Base-by-base conservation (phyloP, 2,329 filamentous ascomycete species). In the Colletotrichum musicola region DNA sequence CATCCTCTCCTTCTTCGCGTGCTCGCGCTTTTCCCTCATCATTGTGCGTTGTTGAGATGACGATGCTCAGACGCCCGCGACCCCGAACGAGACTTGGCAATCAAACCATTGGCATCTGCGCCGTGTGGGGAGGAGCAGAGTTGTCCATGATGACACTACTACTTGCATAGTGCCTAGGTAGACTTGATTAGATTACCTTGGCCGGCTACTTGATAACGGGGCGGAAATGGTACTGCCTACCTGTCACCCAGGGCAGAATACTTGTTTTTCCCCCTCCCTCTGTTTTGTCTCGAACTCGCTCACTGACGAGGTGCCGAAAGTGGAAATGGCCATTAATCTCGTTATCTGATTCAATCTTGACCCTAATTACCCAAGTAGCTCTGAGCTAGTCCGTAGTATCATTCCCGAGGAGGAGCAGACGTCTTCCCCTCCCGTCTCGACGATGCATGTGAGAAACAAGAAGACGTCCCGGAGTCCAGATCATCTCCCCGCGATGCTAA, bases 71-170 rank as follows among this genome's bases (percentile, higher is more conserved):
- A 22, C 30, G 30, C 30, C 30, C 30, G 30, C 30, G 14, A 38
- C 51, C 14, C 30, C 56, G 20, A 40, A 30, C 4, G 10, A 10
- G 13, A 20, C 64, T 59, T 64, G 61, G 61, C 61, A 59, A 30
- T 49, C 54, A 47, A 64, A 64, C 60, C 60, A 57, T 58, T 54
- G 64, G 61, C 61, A 25, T 58, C 54, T 58, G 53, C 64, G 61
- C 62, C 13, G 40, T 30, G n/a, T 12, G 51, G 7, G 30, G 30
- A 35, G 30, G 10, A 10, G 10, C 7, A 35, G 30, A 35, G 30
- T 35, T 35, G 40, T 42, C 12, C 40, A 42, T 42, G 40, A 42
- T 14, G 40, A 13, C 13, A n/a, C 14, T 42, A 16, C 40, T 42
- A 7, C 30, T 35, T 35, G 30, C 30, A 9, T 35, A 35, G 30